Evolutionary conservation across 2,329 filamentous ascomycete genomes (phyloP).

Genomic region (Thermothelomyces thermophilus): DNA sequence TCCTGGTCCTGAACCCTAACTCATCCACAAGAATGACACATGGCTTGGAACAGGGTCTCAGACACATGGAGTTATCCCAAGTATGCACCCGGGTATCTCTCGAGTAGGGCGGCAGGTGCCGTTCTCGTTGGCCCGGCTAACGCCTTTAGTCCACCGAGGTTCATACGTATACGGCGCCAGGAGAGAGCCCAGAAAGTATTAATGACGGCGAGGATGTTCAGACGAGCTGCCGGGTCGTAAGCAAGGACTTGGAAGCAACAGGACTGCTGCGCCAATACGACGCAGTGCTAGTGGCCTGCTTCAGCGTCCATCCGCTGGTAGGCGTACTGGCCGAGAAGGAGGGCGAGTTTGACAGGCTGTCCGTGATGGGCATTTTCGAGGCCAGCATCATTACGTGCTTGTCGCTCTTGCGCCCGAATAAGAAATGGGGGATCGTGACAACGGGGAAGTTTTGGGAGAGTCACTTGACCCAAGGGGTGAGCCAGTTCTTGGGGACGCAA

Average conservation of each 20-base stretch:
- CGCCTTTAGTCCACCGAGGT: constrained; percentile 42
- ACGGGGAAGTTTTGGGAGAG: constrained; percentile 80
- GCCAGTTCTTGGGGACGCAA: constrained; percentile 51
- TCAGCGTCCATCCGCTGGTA: constrained; percentile 76
- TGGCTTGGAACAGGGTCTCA: constrained; percentile 48
- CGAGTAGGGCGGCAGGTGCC: too few relatives aligned
- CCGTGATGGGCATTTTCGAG: constrained; percentile 81
- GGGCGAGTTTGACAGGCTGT: constrained; percentile 28
- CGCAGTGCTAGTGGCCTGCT: constrained; percentile 83
- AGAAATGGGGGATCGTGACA: constrained; percentile 77
- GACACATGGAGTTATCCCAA: constrained; percentile 34
- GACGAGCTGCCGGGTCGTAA: constrained; percentile 55
- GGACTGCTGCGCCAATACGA: constrained; percentile 48
- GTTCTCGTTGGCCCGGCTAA: background rate
- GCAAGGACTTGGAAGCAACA: constrained; percentile 42
- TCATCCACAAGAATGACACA: constrained; percentile 67
- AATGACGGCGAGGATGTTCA: constrained; percentile 65
- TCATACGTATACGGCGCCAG: constrained; percentile 59
- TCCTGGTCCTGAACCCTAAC: constrained; percentile 76
- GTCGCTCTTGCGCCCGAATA: constrained; percentile 37
- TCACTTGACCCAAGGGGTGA: constrained; percentile 61
- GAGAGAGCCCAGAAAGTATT: constrained; percentile 63
- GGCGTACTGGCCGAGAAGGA: constrained; percentile 40
- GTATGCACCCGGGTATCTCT: constrained; percentile 26
- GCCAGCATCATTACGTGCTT: constrained; percentile 64